These are phyloP conservation scores for Fusarium caatingaense DNA, from an alignment of 2,329 filamentous ascomycete genomes.

Conservation along the genomic window DNA sequence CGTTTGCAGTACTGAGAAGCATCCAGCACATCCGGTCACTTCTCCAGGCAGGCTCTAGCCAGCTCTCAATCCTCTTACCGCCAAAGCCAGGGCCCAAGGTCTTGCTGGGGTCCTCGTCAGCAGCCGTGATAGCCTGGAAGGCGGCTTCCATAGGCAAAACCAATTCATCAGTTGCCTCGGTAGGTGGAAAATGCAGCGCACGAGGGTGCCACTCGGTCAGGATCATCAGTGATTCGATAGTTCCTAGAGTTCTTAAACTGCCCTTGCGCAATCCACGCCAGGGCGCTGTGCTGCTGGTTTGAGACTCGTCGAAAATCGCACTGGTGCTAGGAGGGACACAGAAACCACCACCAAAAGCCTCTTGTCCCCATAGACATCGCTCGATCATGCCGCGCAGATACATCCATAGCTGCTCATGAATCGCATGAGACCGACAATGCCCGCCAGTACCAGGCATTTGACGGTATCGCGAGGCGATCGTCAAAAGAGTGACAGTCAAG, in stretches of 20 bases:
- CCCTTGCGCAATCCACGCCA: slow-evolving; percentile 78
- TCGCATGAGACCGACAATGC: slow-evolving; percentile 85
- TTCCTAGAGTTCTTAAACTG: slow-evolving; percentile 88
- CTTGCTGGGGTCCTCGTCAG: slow-evolving; percentile 49
- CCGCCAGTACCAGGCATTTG: slow-evolving; percentile 83
- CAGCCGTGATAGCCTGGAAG: slow-evolving; percentile 54
- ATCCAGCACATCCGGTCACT: slow-evolving; percentile 98
- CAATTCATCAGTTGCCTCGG: slow-evolving; percentile 77
- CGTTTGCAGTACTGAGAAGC: slow-evolving; percentile 90
- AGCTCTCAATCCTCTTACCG: slow-evolving; percentile 89
- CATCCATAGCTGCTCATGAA: slow-evolving; percentile 95
- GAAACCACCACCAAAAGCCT: slow-evolving; percentile 91
- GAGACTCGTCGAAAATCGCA: slow-evolving; percentile 64
- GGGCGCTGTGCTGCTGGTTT: slow-evolving; percentile 75
- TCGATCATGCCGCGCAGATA: slow-evolving; percentile 96
- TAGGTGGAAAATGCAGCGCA: slow-evolving; percentile 90
- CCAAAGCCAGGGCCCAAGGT: slow-evolving; percentile 70
- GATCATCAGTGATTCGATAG: slow-evolving; percentile 92
- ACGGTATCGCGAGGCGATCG: slow-evolving; percentile 89
- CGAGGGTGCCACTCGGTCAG: slow-evolving; percentile 97
- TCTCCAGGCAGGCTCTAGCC: slow-evolving; percentile 95
- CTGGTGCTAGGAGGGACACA: slow-evolving; percentile 73
- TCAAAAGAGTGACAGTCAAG: slow-evolving; percentile 88
- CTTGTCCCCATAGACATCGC: slow-evolving; percentile 93
- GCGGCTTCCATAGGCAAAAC: slow-evolving; percentile 71